Evolutionary conservation across 495 filamentous ascomycete genomes (phyloP).

Genomic region (Penicillium malachiteum): DNA sequence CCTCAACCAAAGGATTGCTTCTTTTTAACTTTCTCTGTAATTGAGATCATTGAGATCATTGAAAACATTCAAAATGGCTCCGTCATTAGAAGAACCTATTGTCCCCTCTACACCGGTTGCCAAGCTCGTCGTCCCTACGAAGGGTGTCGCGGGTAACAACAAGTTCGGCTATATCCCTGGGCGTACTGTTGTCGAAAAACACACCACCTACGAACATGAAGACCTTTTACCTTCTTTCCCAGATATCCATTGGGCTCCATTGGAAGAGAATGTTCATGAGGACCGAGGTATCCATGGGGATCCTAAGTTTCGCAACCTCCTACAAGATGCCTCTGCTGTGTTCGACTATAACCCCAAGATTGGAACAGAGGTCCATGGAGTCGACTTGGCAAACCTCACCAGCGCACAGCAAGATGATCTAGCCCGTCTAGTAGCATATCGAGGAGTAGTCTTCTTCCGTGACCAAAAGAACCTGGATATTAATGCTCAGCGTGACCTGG

Average conservation of each 20-base stretch:
- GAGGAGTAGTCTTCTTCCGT: conserved; percentile 74
- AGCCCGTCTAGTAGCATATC: conserved; percentile 66
- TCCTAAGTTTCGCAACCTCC: conserved; percentile 52
- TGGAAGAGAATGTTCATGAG: conserved; percentile 50
- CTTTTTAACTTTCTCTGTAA: neutral
- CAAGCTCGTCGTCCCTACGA: conserved; percentile 19
- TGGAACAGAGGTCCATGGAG: conserved; percentile 69
- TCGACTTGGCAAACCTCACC: conserved; percentile 65
- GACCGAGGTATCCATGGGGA: conserved; percentile 57
- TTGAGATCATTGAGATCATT: neutral
- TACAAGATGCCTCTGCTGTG: conserved; percentile 50
- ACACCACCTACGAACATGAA: conserved; percentile 54
- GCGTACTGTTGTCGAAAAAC: conserved; percentile 40
- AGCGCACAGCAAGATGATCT: conserved; percentile 74
- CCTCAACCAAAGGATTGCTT: neutral
- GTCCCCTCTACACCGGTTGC: conserved; percentile 9
- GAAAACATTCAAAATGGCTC: conserved; percentile 28
- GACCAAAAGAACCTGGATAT: conserved; percentile 66
- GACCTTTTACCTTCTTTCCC: conserved; percentile 58
- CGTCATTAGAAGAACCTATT: conserved; percentile 33
- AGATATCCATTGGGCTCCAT: conserved; percentile 51
- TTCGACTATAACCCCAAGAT: conserved; percentile 67
- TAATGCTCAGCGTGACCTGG: conserved; percentile 64
- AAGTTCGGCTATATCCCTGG: conserved; percentile 50
- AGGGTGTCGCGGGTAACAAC: conserved; percentile 22